A percentile compares a stretch with the other conserved stretches of the same genome.
Conservation (phyloP, 1,284 basidiomycete genomes). For the Tilletia indica region DNA sequence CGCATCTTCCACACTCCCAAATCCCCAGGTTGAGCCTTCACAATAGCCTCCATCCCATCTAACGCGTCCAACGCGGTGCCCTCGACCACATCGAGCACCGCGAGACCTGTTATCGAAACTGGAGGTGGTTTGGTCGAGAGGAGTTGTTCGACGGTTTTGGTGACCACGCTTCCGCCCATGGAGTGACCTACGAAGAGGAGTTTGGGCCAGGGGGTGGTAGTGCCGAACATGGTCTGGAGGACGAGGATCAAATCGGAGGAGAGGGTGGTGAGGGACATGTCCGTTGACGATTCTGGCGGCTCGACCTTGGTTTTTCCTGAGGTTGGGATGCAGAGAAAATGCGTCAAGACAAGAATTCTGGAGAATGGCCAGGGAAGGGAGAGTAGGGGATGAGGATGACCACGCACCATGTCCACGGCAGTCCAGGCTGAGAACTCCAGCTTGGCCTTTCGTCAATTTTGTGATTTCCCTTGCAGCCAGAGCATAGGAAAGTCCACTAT, state of each 20-base stretch:
- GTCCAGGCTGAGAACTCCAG: conserved; percentile 81
- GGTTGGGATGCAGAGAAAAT: neutral
- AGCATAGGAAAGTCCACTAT: conserved; percentile 83
- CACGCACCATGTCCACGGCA: conserved; percentile 79
- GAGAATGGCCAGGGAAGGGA: too few relatives aligned
- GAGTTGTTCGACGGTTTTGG: conserved; percentile 38
- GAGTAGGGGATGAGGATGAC: too few relatives aligned
- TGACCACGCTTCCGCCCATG: conserved; percentile 54
- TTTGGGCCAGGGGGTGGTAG: conserved; percentile 29
- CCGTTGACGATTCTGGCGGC: conserved; percentile 21
- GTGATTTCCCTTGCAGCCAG: conserved; percentile 76
- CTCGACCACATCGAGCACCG: conserved; percentile 93
- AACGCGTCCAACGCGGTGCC: conserved; percentile 92
- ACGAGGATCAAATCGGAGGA: conserved; percentile 33
- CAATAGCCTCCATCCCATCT: conserved; percentile 80
- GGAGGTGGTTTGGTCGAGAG: conserved; percentile 56
- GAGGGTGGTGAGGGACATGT: conserved; percentile 46
- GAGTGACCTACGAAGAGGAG: conserved; percentile 55
- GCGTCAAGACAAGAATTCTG: too few relatives aligned
- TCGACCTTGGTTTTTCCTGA: neutral
- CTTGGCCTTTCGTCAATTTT: conserved; percentile 67
- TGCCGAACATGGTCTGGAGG: conserved; percentile 37
- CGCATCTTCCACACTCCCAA: conserved; percentile 76
- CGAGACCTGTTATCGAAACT: conserved; percentile 65
- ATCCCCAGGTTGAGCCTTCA: conserved; percentile 81